Percentiles rank a stretch among this genome's conserved stretches.
phyloP scores from a whole-genome alignment of 176 grass and related monocot species.

The Oryza rufipogon region DNA sequence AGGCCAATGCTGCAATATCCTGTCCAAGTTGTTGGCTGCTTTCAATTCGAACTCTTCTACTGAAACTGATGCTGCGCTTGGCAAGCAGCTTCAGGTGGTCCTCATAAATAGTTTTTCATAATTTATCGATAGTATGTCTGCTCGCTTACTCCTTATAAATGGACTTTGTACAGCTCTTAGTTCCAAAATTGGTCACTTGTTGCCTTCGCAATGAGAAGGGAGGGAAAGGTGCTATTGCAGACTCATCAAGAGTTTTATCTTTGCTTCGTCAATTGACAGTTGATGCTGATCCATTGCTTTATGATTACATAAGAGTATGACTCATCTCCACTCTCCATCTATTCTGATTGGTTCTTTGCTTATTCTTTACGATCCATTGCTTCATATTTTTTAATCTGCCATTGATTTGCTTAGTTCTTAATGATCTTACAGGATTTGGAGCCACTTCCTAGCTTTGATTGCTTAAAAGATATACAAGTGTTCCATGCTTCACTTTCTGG shows the following conservation, averaged over 20 bases:
- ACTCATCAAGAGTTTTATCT: conserved; percentile 67
- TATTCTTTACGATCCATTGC: conserved; percentile 2
- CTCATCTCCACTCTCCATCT: conserved; percentile 37
- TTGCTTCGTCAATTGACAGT: conserved; percentile 81
- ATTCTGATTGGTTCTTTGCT: conserved; percentile 23
- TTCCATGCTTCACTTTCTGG: conserved; percentile 76
- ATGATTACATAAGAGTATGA: conserved; percentile 89
- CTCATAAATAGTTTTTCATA: conserved; percentile 24
- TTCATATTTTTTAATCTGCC: conserved; percentile 4
- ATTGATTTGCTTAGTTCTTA: conserved; percentile 37
- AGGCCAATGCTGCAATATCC: conserved; percentile 77
- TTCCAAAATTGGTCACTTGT: conserved; percentile 83
- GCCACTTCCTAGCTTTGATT: conserved; percentile 76
- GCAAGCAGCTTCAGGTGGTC: conserved; percentile 89
- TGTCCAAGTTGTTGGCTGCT: conserved; percentile 72
- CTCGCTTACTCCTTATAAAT: conserved; percentile 19
- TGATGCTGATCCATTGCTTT: conserved; percentile 71
- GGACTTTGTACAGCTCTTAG: conserved; percentile 61
- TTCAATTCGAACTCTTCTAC: conserved; percentile 58
- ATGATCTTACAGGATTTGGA: conserved; percentile 78
- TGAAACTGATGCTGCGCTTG: conserved; percentile 67
- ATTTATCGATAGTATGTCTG: not conserved
- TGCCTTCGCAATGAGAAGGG: conserved; percentile 59
- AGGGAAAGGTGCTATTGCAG: conserved; percentile 45
- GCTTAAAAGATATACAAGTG: conserved; percentile 76